Base-by-base conservation (phyloP, 2,329 filamentous ascomycete genomes). In the Sporothrix curviconia region DNA sequence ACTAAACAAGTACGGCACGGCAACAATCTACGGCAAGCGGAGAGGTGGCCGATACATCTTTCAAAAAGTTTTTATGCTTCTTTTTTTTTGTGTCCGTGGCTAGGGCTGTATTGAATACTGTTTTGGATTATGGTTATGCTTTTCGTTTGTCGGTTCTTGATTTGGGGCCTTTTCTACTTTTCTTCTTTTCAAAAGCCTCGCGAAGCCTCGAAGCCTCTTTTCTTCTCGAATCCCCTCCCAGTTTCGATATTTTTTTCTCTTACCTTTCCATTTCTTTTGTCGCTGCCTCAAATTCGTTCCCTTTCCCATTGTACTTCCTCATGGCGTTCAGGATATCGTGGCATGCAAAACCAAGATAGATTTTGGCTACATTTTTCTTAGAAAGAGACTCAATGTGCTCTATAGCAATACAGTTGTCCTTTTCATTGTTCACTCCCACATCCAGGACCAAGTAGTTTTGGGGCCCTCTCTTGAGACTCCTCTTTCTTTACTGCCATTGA, bases 301-400 rank as follows among this genome's bases (percentile, higher is more conserved):
- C 37, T 9, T 17, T 11, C 4, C n/a, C 7, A 22, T 37, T 28
- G 43, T 28, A 24, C 39, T 15, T 57, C 17, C 39, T 28, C 12
- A 39, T 46, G 40, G 52, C 40, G 37, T 37, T 40, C n/a, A n/a
- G n/a, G n/a, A n/a, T n/a, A n/a, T n/a, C n/a, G n/a, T n/a, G n/a
- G n/a, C n/a, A n/a, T n/a, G n/a, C n/a, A n/a, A n/a, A 54, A 15
- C n/a, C 30, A 19, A 53, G 37, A 53, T 53, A 43, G 36, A 43
- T 32, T 53, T 52, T 42, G 50, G 49, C 25, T 43, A 52, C n/a
- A 34, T 42, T 32, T 25, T 50, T 3, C 14, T 9, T 37, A 17
- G 8, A 52, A 32, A 42, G 50, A 34, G 37, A 11, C 12, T n/a
- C 36, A 24, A 19, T 40, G 24, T 42, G 50, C 50, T 43, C 25